These are phyloP conservation scores for Boletus speciosus DNA, from an alignment of 768 basidiomycete species.

Conservation along the genomic window DNA sequence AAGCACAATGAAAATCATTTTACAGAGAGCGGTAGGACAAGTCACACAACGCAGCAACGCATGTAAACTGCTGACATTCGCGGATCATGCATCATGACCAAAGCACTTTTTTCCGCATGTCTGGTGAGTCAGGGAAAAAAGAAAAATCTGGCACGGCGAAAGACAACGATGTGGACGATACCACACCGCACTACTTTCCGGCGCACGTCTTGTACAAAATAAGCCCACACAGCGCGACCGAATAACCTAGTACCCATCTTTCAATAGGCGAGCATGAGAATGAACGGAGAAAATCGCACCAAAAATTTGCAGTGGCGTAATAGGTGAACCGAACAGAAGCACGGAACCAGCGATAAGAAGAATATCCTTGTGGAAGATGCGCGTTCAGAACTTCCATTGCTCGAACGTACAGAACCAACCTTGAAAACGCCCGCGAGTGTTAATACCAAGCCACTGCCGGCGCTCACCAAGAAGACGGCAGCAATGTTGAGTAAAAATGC, in stretches of 20 bases:
- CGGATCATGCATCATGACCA: not conserved
- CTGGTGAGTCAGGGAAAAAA: not conserved
- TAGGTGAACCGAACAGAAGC: conserved; percentile 71
- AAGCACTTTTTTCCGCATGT: not conserved
- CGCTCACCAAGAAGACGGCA: conserved; percentile 90
- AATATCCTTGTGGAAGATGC: conserved; percentile 61
- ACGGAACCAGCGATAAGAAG: conserved; percentile 91
- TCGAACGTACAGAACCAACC: conserved; percentile 36
- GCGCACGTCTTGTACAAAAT: conserved; percentile 80
- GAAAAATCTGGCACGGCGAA: not conserved
- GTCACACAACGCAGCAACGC: not conserved
- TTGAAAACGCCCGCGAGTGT: conserved; percentile 95
- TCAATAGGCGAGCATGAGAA: not conserved
- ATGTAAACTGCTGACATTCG: not conserved
- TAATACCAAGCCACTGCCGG: conserved; percentile 81
- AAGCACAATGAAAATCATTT: not conserved
- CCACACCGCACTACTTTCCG: conserved; percentile 41
- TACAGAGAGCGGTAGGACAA: not conserved
- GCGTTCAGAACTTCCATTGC: conserved; percentile 10
- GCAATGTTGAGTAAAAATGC: conserved; percentile 91
- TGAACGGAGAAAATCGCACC: conserved; percentile 40
- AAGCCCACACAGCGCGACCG: conserved; percentile 80
- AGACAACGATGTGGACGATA: too few relatives aligned
- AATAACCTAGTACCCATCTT: conserved; percentile 59
- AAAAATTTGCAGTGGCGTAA: conserved; percentile 83